Base-by-base conservation (phyloP, 78 protist genomes). In the Goniomonas avonlea region DNA sequence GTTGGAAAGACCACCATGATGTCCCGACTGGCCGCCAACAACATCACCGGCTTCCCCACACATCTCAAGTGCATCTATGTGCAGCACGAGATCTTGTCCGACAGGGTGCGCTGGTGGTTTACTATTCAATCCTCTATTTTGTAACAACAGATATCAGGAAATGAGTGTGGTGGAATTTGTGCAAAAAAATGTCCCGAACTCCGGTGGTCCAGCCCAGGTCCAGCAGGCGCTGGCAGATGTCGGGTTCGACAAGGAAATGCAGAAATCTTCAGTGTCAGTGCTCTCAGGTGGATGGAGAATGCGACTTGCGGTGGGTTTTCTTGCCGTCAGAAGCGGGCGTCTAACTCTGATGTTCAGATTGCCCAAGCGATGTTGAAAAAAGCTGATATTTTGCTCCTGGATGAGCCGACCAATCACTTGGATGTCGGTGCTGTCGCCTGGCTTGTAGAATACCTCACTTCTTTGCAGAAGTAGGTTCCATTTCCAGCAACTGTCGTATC, bases 361-460 rank as follows among this genome's bases (percentile, higher is more conserved):
- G 68, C 48, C 50, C 63, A 77, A 2, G 83, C 78, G 58, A 80
- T 80, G 74, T 66, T 73, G 39, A 34, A 47, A 59, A 65, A 68
- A 50, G 70, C 83, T 5, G 82, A 89, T 39, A 58, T 89, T 61
- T 70, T 94, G 32, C 83, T 91, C 7, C 83, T 91, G 34, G 97
- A 94, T 75, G 95, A 94, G 81, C 95, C 95, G n/a, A 91, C 97
- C 58, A 94, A 94, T 85, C 97, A 94, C 79, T 35, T 94, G 37
- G 97, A 94, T 71, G 56, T 87, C 32, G 34, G 11, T 25, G 27
- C 23, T 32, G 75, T 68, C 34, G 23, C 50, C 27, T 68, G 75
- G 75, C 56, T 68, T n/a, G 34, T 32, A 68, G 31, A 68, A 9
- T 15, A 45, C 53, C 53, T n/a, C n/a, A n/a, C n/a, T n/a, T n/a